These are phyloP conservation scores for Brasilioporus rufonigricans DNA, from an alignment of 768 basidiomycete species.

Conservation along the genomic window DNA sequence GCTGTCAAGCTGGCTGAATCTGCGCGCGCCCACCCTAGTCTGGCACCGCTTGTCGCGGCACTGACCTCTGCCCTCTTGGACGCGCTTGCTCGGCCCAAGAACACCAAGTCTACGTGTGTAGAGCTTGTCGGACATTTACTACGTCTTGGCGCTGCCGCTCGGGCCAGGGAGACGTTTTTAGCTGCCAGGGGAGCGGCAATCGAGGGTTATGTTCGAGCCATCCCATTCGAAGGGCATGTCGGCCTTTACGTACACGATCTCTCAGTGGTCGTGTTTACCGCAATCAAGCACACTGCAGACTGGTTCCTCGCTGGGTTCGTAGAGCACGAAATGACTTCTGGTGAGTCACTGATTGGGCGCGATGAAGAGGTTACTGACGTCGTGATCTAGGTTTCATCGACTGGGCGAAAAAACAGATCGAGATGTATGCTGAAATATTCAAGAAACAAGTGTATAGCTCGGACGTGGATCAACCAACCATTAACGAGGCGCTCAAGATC, in stretches of 20 bases:
- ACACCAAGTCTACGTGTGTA: slow-evolving; percentile 75
- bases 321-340: slow-evolving; percentile 91
- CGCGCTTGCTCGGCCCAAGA: slow-evolving; percentile 69
- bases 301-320: slow-evolving; percentile 97
- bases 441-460: slow-evolving; percentile 88
- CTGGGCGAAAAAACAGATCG: slow-evolving; percentile 88
- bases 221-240: slow-evolving; percentile 88
- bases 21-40: slow-evolving; percentile 66
- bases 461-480: slow-evolving; percentile 65
- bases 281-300: slow-evolving; percentile 95
- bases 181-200: slow-evolving; percentile 74
- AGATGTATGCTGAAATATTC: slow-evolving; percentile 81
- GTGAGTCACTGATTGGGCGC: slow-evolving; percentile 44
- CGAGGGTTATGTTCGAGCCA: slow-evolving; percentile 74
- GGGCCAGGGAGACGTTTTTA: slow-evolving; percentile 82
- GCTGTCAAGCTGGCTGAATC: slow-evolving; percentile 84
- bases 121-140: slow-evolving; percentile 69
- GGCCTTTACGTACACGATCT: slow-evolving; percentile 84
- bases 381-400: slow-evolving; percentile 74
- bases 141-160: slow-evolving; percentile 71
- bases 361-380: not conserved
- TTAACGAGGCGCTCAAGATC: slow-evolving; percentile 77
- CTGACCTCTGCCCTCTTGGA: slow-evolving; percentile 69
- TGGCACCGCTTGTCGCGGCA: slow-evolving; percentile 63
- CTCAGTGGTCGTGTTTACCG: slow-evolving; percentile 86